These are phyloP conservation scores for Fusarium pininemorale DNA, from an alignment of 2,329 filamentous ascomycete genomes.

Conservation along the genomic window DNA sequence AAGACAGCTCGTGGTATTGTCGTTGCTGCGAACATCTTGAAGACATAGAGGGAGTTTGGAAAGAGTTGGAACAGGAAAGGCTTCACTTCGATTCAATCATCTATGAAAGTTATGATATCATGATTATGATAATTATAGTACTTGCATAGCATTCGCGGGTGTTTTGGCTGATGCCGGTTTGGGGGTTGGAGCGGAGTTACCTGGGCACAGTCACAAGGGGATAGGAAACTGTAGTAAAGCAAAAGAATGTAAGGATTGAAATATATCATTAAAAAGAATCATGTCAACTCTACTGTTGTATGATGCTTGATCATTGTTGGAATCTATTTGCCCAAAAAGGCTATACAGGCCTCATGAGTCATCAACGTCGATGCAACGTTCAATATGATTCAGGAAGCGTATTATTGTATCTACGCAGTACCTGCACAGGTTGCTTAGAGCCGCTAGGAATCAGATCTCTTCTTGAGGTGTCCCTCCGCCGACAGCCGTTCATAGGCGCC, in stretches of 20 bases:
- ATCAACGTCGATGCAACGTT: neutral
- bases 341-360: neutral
- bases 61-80: fast-evolving
- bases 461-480: neutral
- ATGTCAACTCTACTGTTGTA: neutral
- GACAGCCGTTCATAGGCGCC: neutral
- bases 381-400: neutral
- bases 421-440: fast-evolving
- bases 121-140: neutral
- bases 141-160: neutral
- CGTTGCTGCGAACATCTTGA: slow-evolving; percentile 48
- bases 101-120: slow-evolving; percentile 5
- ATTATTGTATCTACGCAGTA: neutral
- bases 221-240: neutral
- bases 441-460: fast-evolving
- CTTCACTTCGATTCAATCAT: slow-evolving; percentile 12
- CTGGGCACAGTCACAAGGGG: neutral
- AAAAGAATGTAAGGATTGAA: fast-evolving
- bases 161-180: neutral
- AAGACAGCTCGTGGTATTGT: slow-evolving; percentile 49
- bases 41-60: slow-evolving; percentile 6
- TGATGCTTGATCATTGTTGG: neutral
- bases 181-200: neutral
- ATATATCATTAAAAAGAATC: fast-evolving
- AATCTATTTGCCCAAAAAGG: fast-evolving